phyloP scores from a whole-genome alignment of 208 protist species.

The Leishmania major region DNA sequence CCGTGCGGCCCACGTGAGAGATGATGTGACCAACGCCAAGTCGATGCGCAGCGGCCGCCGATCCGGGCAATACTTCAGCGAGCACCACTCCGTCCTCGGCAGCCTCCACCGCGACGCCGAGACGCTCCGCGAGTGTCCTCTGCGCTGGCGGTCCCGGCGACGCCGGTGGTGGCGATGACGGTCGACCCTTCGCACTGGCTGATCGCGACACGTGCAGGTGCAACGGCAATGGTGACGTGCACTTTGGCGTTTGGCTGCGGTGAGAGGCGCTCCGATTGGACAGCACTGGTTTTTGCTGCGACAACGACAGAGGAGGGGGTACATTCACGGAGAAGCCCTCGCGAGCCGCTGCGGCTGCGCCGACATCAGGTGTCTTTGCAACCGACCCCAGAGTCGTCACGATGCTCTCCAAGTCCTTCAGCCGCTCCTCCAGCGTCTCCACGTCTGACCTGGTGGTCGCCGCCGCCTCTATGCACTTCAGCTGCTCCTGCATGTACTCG shows the following conservation, averaged over 20 bases:
- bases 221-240: background rate
- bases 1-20: slow-evolving; percentile 47
- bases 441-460: slow-evolving; percentile 34
- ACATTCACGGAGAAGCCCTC: background rate
- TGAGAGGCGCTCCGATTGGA: background rate
- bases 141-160: background rate
- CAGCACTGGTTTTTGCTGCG: background rate
- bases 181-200: background rate
- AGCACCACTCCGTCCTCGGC: slow-evolving; percentile 53
- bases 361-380: background rate
- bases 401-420: slow-evolving; percentile 17
- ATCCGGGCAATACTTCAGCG: slow-evolving; percentile 28
- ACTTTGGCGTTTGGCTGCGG: background rate
- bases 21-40: slow-evolving; percentile 49
- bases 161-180: background rate
- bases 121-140: slow-evolving; percentile 22
- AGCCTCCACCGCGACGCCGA: slow-evolving; percentile 26
- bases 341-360: background rate
- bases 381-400: slow-evolving; percentile 16
- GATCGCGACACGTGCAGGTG: background rate
- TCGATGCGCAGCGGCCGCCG: slow-evolving; percentile 21
- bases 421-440: slow-evolving; percentile 30
- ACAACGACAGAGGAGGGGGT: background rate
- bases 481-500: slow-evolving; percentile 32
- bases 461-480: slow-evolving; percentile 35